Conservation (phyloP, 805 yeast species). For the Candida oleophila region DNA sequence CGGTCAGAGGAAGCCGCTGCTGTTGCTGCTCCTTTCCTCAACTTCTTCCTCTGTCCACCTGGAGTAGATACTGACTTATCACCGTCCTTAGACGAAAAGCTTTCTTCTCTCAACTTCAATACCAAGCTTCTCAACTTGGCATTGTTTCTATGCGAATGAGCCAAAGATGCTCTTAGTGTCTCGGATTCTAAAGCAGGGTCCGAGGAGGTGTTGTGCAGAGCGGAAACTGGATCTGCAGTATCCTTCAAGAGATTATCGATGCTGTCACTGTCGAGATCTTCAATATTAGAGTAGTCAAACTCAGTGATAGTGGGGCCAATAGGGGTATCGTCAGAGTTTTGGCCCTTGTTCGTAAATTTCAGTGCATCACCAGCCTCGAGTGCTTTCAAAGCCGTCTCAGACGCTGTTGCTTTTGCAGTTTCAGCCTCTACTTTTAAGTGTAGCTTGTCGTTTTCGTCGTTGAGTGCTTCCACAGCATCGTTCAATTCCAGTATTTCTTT, state of each 20-base stretch:
- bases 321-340: not conserved
- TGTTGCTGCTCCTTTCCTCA: not conserved
- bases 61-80: conserved; percentile 1
- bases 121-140: conserved; percentile 55
- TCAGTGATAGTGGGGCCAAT: not conserved
- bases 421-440: conserved; percentile 32
- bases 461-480: conserved; percentile 54
- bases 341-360: not conserved
- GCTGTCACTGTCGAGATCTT: conserved; percentile 1
- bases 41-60: conserved; percentile 4
- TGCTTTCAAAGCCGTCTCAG: not conserved
- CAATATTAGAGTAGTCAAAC: not conserved
- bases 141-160: conserved; percentile 63
- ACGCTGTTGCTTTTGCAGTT: not conserved
- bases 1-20: conserved; percentile 1
- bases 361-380: not conserved
- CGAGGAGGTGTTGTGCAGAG: conserved; percentile 17
- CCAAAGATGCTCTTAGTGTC: conserved; percentile 61
- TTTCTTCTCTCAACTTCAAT: conserved; percentile 37
- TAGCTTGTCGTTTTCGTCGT: conserved; percentile 66
- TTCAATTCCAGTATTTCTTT: conserved; percentile 49
- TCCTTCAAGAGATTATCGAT: not conserved
- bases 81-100: conserved; percentile 24
- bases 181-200: conserved; percentile 59
- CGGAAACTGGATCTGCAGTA: conserved; percentile 20